Evolutionary conservation across 2,329 filamentous ascomycete genomes (phyloP), one percentile per base, ranked within the genome.

Genomic region (Elsinoe batatas): DNA sequence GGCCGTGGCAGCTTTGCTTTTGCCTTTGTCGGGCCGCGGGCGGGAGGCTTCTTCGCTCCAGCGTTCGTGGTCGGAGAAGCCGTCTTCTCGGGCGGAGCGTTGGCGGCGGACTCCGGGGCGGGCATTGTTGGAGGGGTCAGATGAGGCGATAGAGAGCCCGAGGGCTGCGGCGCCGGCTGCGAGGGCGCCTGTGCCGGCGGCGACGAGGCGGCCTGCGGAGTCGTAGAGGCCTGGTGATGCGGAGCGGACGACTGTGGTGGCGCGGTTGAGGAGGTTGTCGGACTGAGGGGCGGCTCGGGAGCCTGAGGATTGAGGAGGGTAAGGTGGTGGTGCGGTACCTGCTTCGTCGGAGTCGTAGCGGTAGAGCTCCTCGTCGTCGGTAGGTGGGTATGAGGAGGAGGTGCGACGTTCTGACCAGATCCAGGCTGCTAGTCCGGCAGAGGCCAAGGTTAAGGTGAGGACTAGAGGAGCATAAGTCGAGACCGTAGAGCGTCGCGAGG

Each of bases 41-140:
- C 85, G 79, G 63, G 88, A 85, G 18, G 85, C 88, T 72, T 96
- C 91, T 69, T 96, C 90, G 12, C 86, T 90, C 91, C 91, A 96
- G 53, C 88, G 83, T 67, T 88, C 87, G 71, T 93, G 88, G 69
- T 96, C 91, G 60, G 67, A 70, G 56, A 71, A 72, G 8, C 65
- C 66, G 17, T 62, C 61, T 18, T 68, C 64, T 7, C 60, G 38
- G 13, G 65, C 63, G 11, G 64, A 26, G 10, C 33, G n/a, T 26
- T 44, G 40, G 18, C 40, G 40, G 20, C 40, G 40, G 17, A n/a
- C 10, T 22, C n/a, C 40, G 17, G 40, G 40, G 17, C 40, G 40
- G 17, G 40, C n/a, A n/a, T n/a, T 8, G 3, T 26, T 18, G 11
- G 40, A 42, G 38, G 38, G 38, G 15, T 42, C 30, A 11, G 40